A percentile compares a stretch with the other conserved stretches of the same genome.
Conservation (phyloP, 345 rosid genomes). For the Eutrema heterophyllum region DNA sequence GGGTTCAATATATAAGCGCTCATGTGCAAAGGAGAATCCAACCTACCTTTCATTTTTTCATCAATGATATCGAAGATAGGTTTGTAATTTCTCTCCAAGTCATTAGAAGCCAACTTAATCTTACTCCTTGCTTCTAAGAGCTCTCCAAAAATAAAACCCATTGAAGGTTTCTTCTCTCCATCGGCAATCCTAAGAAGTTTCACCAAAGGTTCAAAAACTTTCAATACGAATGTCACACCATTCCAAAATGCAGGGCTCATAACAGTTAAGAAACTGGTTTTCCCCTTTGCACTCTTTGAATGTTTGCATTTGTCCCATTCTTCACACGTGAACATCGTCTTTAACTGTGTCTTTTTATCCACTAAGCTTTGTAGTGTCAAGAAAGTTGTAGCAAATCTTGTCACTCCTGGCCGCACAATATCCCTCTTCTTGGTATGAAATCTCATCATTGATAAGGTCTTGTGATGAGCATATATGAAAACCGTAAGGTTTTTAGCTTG, state of each 20-base stretch:
- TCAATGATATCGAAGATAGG: conserved; percentile 3
- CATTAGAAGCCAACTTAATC: neutral
- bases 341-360: neutral
- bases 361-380: neutral
- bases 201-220: neutral
- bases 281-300: neutral
- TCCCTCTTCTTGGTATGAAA: neutral
- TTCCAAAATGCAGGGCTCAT: neutral
- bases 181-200: neutral
- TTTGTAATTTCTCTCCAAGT: neutral
- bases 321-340: neutral
- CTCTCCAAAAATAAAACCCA: too few species aligned
- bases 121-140: neutral
- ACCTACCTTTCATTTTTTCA: conserved; percentile 5
- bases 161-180: conserved; percentile 4
- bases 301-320: neutral
- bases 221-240: neutral
- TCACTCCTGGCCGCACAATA: neutral
- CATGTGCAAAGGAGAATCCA: neutral
- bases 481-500: neutral
- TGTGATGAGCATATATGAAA: conserved; percentile 6
- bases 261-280: neutral
- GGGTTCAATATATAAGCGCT: neutral
- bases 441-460: neutral
- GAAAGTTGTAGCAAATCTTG: neutral